Evolutionary conservation across 2,329 filamentous ascomycete species (phyloP), one percentile per base, ranked within the genome.

Genomic region (Paecilomyces variotii): DNA sequence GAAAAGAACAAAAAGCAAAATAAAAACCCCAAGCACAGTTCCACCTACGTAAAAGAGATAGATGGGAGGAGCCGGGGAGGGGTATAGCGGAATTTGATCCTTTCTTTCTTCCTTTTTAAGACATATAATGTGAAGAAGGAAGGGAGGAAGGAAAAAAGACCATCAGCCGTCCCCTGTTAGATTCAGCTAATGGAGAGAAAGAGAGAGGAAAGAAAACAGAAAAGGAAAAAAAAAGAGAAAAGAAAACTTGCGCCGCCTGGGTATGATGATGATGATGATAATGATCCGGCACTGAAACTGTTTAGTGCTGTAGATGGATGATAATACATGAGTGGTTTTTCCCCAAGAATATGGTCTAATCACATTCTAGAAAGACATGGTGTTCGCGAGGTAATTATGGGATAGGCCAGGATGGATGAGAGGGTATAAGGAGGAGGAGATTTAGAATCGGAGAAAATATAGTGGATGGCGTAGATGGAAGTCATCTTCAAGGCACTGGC

Each of bases 281-380:
- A 56, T 27, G 30, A 14, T 27, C 27, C 25, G 28, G 26, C 34
- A 27, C 19, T 54, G 19, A 27, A 53, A 26, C 24, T 54, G n/a
- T 39, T 39, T 34, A 30, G 26, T 51, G 51, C 26, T n/a, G 26
- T n/a, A 56, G 56, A 61, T 28, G 39, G 26, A 62, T 45, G 56
- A 55, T 55, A 53, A 19, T 34, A 24, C 39, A 45, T 45, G 39
- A 45, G 14, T 45, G 39, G 39, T 9, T 32, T 9, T 32, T 45
- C 39, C 39, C 39, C n/a, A 45, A 45, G n/a, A 45, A 45, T 45
- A 10, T 19, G 39, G 14, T 24, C 19, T 45, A n/a, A 45, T 45
- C 39, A n/a, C 4, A 45, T 45, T 45, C 39, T 34, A n/a, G 19
- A 34, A 32, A 32, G 27, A 34, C 11, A 19, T 12, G 30, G 19